Evolutionary conservation across 1,284 basidiomycete species (phyloP), one percentile per base, ranked within the genome.

Genomic region (Trametes hirsuta): DNA sequence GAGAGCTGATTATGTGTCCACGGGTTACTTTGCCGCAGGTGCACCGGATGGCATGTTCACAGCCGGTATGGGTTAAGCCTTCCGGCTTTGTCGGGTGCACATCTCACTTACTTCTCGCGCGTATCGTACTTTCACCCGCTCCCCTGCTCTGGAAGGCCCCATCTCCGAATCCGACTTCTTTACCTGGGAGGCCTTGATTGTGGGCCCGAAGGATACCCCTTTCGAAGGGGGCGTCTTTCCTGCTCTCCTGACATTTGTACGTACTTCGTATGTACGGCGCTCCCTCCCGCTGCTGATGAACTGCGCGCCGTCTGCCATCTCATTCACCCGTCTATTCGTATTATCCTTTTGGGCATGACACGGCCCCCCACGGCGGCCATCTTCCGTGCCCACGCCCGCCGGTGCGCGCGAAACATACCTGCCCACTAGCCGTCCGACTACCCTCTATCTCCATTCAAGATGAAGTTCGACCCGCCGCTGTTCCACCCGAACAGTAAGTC

Each of bases 191-290:
- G 96, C 96, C 15, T 82, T 99, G 67, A 96, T 99, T 61, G 90
- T 88, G 69, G 97, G 97, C 1, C 97, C 97, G 12, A 95, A 97
- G 71, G 97, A 95, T 66, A 99, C 97, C 45, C 97, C 97, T 1
- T 99, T 97, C 74, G 97, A 99, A 81, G 97, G 96, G 52, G 97
- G 97, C 56, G 87, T 99, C 30, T 99, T 99, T 69, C 86, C 89
- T 49, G 97, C 97, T 36, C 93, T 89, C 72, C 83, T 99, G 66
- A 91, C 85, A 58, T 99, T 98, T 76, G 94, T 95, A 75, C 72
- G 93, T 85, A 36, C 39, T 45, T 46, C 47, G 47, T 53, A 62
- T 60, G 55, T 55, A 56, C 48, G 25, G 24, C 62, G 51, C 54
- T 39, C 44, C 10, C n/a, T 42, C 40, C 25, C 51, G 45, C 36